phyloP scores from a whole-genome alignment of 345 rosid species.

The Corchorus capsularis region DNA sequence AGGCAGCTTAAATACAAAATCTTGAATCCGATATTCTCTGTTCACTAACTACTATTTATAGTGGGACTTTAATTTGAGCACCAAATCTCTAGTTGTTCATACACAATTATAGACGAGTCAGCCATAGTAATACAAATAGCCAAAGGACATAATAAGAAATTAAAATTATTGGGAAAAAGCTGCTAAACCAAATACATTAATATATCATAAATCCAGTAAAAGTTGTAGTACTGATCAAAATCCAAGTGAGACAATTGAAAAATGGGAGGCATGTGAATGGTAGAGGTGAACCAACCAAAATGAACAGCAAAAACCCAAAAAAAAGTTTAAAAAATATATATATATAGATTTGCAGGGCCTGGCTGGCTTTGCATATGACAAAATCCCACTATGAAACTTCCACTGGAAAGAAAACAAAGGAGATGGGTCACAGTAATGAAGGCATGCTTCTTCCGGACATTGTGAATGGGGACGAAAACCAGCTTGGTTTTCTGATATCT shows the following conservation, averaged over 20 bases:
- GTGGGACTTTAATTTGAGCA: not conserved
- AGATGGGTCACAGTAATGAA: slow-evolving; percentile 14
- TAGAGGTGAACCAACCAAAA: not conserved
- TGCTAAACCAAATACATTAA: not conserved
- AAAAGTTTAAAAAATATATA: not conserved
- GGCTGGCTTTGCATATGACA: slow-evolving; percentile 12
- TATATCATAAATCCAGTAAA: not conserved
- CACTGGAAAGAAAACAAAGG: slow-evolving; percentile 23
- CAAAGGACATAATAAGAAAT: not conserved
- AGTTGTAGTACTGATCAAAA: not conserved
- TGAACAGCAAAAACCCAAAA: slow-evolving; percentile 2
- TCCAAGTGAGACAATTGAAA: not conserved
- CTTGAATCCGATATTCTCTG: not conserved
- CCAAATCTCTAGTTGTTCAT: not conserved
- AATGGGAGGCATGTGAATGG: slow-evolving; percentile 21
- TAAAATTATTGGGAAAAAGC: not conserved
- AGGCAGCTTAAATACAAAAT: not conserved
- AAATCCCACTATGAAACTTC: slow-evolving; percentile 13
- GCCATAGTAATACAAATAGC: not conserved
- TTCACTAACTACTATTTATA: not conserved
- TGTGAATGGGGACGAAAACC: slow-evolving; percentile 10
- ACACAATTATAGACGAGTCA: not conserved
- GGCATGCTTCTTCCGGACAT: not conserved
- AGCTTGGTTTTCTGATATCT: slow-evolving; percentile 19
- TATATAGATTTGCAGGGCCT: not conserved